Evolutionary conservation across 129 eudicot genomes (phyloP).

Genomic region (Pseudognaphalium luteoalbum): DNA sequence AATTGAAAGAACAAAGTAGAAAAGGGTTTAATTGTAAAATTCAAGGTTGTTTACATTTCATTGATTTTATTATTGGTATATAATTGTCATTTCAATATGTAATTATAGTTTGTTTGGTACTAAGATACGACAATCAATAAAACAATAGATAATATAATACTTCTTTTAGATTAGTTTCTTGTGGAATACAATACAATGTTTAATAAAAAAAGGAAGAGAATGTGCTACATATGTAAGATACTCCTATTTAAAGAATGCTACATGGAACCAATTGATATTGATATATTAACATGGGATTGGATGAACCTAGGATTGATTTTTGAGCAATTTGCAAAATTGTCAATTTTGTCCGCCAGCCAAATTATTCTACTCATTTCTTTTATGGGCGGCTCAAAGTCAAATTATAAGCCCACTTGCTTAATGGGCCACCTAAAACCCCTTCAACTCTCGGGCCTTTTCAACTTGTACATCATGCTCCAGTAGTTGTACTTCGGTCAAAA

Average conservation of each 20-base stretch:
- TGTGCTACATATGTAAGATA: slow-evolving; percentile 16
- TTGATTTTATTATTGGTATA: no score
- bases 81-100: no score
- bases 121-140: background rate
- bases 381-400: slow-evolving; percentile 28
- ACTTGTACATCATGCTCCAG: slow-evolving; percentile 10
- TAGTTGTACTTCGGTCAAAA: slow-evolving; percentile 22
- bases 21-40: no score
- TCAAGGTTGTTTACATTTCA: no score
- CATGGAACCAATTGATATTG: slow-evolving; percentile 26
- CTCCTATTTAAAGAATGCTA: slow-evolving; percentile 29
- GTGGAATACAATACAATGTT: background rate
- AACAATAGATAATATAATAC: background rate
- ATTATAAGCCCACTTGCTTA: slow-evolving; percentile 19
- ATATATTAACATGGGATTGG: slow-evolving; percentile 26
- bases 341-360: slow-evolving; percentile 20
- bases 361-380: slow-evolving; percentile 7
- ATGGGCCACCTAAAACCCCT: slow-evolving; percentile 25
- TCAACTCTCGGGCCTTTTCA: slow-evolving; percentile 22
- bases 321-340: slow-evolving; percentile 5
- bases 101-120: background rate
- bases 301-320: slow-evolving; percentile 25
- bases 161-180: no score
- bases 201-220: slow-evolving; percentile 15
- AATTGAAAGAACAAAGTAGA: no score